A percentile compares a stretch with the other conserved stretches of the same genome.
Evolutionary conservation across 257 asterid genomes (phyloP).

Genomic region (Agastache rugosa): DNA sequence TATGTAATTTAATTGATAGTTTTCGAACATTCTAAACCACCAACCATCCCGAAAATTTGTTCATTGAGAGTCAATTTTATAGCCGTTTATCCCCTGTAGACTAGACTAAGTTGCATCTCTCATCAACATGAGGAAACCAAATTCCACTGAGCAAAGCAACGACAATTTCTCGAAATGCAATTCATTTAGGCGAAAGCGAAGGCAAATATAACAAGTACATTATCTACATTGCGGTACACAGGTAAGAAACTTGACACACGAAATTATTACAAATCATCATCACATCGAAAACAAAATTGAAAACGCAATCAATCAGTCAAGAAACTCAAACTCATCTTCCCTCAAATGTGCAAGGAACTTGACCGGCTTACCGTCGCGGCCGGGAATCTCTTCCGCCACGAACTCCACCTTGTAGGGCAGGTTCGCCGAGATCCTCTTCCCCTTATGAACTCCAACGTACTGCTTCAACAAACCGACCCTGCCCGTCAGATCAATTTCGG

Average conservation of each 20-base stretch:
- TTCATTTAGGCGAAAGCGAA: constrained; percentile 28
- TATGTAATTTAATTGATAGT: neutral
- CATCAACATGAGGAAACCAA: constrained; percentile 1
- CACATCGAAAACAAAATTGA: constrained; percentile 24
- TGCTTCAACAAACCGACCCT: constrained; percentile 75
- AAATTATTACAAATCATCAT: constrained; percentile 35
- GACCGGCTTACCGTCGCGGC: constrained; percentile 69
- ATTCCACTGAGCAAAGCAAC: constrained; percentile 10
- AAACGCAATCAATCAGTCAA: constrained; percentile 55
- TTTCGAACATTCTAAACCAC: neutral
- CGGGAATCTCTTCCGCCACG: constrained; percentile 53
- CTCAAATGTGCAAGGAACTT: constrained; percentile 77
- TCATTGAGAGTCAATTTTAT: neutral
- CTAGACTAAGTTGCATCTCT: neutral
- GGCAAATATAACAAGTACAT: constrained; percentile 32
- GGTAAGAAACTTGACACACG: constrained; percentile 32
- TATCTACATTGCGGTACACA: constrained; percentile 46
- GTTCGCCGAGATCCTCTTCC: constrained; percentile 78
- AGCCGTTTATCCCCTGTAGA: neutral
- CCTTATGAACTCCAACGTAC: constrained; percentile 76
- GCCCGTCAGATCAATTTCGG: constrained; percentile 69
- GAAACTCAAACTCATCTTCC: constrained; percentile 94
- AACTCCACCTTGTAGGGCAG: constrained; percentile 89
- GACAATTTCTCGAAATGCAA: constrained; percentile 19
- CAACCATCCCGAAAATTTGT: neutral